Conservation (phyloP, 1,284 basidiomycete genomes). For the Pascua guehoae region DNA sequence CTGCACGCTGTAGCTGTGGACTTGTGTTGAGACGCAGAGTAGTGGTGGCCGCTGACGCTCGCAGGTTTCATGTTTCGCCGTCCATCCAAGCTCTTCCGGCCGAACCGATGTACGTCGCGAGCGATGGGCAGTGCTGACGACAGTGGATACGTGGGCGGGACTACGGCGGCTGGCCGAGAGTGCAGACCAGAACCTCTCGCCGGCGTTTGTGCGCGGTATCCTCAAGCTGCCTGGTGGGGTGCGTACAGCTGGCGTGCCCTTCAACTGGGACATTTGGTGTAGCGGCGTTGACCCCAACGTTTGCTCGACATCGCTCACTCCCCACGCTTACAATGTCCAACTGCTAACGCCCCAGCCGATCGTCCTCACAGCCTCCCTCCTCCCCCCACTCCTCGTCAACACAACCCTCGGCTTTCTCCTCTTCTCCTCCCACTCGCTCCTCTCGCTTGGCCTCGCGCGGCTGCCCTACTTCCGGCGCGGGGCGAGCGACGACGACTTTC, state of each 20-base stretch:
- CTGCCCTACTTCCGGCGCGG: slow-evolving; percentile 39
- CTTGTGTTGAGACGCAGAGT: too few species aligned
- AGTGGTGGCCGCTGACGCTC: neutral
- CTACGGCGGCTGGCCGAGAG: slow-evolving; percentile 44
- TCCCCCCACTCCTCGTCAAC: slow-evolving; percentile 46
- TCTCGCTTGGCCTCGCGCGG: slow-evolving; percentile 40
- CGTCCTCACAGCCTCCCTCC: slow-evolving; percentile 34
- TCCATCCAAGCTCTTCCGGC: slow-evolving; percentile 47
- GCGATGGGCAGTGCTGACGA: neutral
- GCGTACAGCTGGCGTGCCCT: slow-evolving; percentile 8
- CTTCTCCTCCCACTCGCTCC: slow-evolving; percentile 46
- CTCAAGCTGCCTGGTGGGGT: slow-evolving; percentile 38
- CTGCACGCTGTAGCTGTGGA: too few species aligned
- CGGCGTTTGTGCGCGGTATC: slow-evolving; percentile 40
- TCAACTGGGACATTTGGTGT: too few species aligned
- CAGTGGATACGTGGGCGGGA: slow-evolving; percentile 48
- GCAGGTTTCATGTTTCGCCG: slow-evolving; percentile 46
- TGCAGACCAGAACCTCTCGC: slow-evolving; percentile 44
- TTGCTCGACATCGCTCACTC: neutral
- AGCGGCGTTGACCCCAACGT: too few species aligned
- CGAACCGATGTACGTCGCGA: slow-evolving; percentile 36
- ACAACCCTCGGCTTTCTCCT: slow-evolving; percentile 47
- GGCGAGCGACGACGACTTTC: slow-evolving; percentile 7
- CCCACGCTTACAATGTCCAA: neutral
- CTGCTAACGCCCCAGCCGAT: slow-evolving; percentile 8